A percentile compares a stretch with the other conserved stretches of the same genome.
phyloP scores from a whole-genome alignment of 352 stramenopile genomes.

The Pythium biforme region DNA sequence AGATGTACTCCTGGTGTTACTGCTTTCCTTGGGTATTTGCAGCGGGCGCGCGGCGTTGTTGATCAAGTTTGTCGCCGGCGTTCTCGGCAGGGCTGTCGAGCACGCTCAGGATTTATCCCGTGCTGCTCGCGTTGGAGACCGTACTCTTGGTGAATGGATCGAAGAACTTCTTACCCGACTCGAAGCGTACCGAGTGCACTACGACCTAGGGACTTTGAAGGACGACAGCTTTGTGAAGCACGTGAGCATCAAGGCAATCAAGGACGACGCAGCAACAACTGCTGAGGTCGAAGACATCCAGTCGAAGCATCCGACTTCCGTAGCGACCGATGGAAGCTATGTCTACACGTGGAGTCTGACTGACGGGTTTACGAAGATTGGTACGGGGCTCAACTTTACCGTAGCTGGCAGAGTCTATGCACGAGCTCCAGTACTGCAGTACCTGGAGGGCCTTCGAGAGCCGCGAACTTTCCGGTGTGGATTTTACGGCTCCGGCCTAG shows the following conservation, averaged over 20 bases:
- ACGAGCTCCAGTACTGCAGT: slow-evolving; percentile 30
- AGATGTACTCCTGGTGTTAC: slow-evolving; percentile 40
- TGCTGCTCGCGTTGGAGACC: slow-evolving; percentile 8
- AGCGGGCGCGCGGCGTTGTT: slow-evolving; percentile 50
- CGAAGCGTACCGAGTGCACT: slow-evolving; percentile 56
- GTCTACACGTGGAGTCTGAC: slow-evolving; percentile 54
- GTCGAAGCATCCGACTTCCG: slow-evolving; percentile 17
- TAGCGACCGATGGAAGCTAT: slow-evolving; percentile 68
- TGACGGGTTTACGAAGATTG: slow-evolving; percentile 57
- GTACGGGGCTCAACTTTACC: slow-evolving; percentile 69
- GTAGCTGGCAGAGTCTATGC: slow-evolving; percentile 69
- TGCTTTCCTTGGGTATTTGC: slow-evolving; percentile 56
- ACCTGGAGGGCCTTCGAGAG: slow-evolving; percentile 28
- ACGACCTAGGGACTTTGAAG: slow-evolving; percentile 48
- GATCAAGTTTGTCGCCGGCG: slow-evolving; percentile 45
- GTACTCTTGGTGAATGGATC: slow-evolving; percentile 42
- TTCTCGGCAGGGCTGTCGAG: slow-evolving; percentile 15
- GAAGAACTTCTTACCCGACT: slow-evolving; percentile 40
- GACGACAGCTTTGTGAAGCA: slow-evolving; percentile 42
- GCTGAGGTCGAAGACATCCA: not conserved
- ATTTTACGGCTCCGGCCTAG: slow-evolving; percentile 42
- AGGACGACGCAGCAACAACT: slow-evolving; percentile 10
- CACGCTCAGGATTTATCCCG: not conserved
- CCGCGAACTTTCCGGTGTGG: slow-evolving; percentile 28
- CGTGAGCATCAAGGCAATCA: slow-evolving; percentile 47